Evolutionary conservation across 371 early-diverging fungal species (phyloP), one percentile per base, ranked within the genome.

Genomic region (Mucor lusitanicus): DNA sequence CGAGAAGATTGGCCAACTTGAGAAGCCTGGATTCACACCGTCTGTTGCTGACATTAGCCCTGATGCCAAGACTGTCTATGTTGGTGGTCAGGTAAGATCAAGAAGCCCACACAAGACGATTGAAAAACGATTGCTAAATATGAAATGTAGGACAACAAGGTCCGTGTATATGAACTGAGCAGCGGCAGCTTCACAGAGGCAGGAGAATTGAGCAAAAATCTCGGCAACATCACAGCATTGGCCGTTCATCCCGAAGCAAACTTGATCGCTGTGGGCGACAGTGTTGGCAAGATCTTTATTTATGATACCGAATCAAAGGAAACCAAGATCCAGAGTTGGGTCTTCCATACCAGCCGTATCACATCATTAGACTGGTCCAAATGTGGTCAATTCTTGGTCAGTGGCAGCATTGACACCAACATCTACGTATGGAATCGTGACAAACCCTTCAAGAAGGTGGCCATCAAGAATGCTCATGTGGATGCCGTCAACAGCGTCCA

Each of bases 391-490:
- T 89, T 90, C 71, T 89, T 92, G 5, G 97, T 89, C 2, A 93
- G 94, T 48, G 92, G 92, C 19, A 85, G 91, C 42, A 84, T 97
- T 53, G 99, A 98, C 75, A 94, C 95, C 64, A 88, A 94, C 74
- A 84, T 97, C 27, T 93, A 91, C 71, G 88, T 97, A 7, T 98
- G 97, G 97, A 91, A 89, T 68, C 86, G 90, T 3, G 93, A 91
- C 40, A 83, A 83, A 54, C 94, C 95, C 19, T 84, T 85, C 77
- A 91, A 92, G 74, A 88, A 87, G 70, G 85, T 94, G 32, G 74
- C 83, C 21, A 91, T 97, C 70, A 90, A 89, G 62, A 90, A 91
- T 59, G 97, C 97, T 0, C 98, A 97, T 66, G 78, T 87, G 46
- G 94, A 92, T 65, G 88, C 90, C 42, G 95, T 93, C 2, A 89